A percentile compares a stretch with the other conserved stretches of the same genome.
Conservation (phyloP, 805 yeast species). For the Saccharomycopsis synnaedendra region DNA sequence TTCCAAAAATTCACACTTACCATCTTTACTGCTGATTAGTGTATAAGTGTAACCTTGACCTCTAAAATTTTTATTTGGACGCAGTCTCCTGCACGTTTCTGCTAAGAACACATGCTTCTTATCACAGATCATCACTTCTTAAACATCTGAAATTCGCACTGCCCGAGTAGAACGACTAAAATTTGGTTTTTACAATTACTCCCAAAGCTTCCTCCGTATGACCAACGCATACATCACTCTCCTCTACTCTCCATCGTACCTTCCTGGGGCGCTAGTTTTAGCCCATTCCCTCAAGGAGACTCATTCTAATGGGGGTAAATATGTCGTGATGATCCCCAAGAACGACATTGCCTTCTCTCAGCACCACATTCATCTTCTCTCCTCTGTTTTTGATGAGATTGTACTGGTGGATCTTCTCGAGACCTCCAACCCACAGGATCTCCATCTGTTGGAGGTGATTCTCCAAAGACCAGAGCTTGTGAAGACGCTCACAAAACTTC, state of each 20-base stretch:
- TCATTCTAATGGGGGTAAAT: neutral
- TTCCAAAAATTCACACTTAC: too few species aligned
- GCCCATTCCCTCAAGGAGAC: slow-evolving; percentile 25
- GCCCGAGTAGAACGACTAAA: too few species aligned
- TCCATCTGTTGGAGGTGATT: slow-evolving; percentile 12
- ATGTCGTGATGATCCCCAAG: slow-evolving; percentile 6
- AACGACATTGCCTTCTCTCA: neutral
- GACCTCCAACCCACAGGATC: slow-evolving; percentile 1
- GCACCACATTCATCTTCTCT: slow-evolving; percentile 26
- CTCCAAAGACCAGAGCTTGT: slow-evolving; percentile 41
- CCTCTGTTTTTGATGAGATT: slow-evolving; percentile 18
- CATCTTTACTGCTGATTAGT: too few species aligned
- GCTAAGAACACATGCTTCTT: too few species aligned
- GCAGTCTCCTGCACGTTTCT: too few species aligned
- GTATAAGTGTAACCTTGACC: too few species aligned
- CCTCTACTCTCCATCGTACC: slow-evolving; percentile 37
- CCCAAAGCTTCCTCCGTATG: neutral
- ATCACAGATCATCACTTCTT: too few species aligned
- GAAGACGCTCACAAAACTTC: slow-evolving; percentile 38
- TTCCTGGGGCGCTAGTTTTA: slow-evolving; percentile 47
- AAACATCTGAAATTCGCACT: too few species aligned
- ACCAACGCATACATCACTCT: slow-evolving; percentile 33
- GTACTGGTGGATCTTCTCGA: slow-evolving; percentile 6
- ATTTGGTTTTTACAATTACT: too few species aligned
- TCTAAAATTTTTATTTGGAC: too few species aligned